Evolutionary conservation across 2,329 filamentous ascomycete genomes (phyloP).

Genomic region (Curvularia sp.): DNA sequence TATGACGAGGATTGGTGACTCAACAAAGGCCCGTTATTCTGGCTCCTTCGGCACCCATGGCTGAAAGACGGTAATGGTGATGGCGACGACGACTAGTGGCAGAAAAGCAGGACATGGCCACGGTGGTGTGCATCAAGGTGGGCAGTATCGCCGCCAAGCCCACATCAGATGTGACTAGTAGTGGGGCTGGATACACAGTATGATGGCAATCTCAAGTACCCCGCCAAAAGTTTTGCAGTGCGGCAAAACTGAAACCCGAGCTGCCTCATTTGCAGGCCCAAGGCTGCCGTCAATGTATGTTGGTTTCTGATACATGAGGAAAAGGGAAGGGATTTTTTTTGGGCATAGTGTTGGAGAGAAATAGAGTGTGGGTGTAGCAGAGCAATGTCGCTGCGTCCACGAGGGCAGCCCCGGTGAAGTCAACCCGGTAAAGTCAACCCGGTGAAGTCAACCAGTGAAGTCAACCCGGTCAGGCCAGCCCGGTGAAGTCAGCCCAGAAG

Average conservation of each 20-base stretch:
- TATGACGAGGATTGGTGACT: slow-evolving; percentile 11
- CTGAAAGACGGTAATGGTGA: slow-evolving; percentile 4
- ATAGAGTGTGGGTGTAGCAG: neutral
- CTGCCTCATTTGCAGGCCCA: slow-evolving; percentile 6
- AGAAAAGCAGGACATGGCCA: slow-evolving; percentile 18
- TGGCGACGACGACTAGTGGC: slow-evolving; percentile 11
- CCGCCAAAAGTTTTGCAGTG: slow-evolving; percentile 25
- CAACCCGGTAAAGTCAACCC: slow-evolving; percentile 4
- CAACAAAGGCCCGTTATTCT: slow-evolving; percentile 10
- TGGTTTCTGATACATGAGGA: neutral
- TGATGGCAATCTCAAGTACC: slow-evolving; percentile 24
- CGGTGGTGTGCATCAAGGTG: slow-evolving; percentile 27
- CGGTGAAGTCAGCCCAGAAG: neutral
- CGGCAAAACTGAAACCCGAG: slow-evolving; percentile 14
- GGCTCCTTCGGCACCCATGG: slow-evolving; percentile 2
- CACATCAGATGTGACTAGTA: slow-evolving; percentile 14
- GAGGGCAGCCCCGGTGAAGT: neutral
- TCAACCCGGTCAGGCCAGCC: too few species aligned
- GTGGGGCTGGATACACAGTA: slow-evolving; percentile 21
- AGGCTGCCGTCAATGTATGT: neutral
- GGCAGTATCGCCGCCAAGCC: slow-evolving; percentile 17
- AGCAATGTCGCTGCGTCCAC: neutral
- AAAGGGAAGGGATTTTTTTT: neutral
- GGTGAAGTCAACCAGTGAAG: too few species aligned
- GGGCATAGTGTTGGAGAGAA: neutral